Evolutionary conservation across 106 monocot species (phyloP), one percentile per base, ranked within the genome.

Genomic region (Alisma plantagoaquatica): DNA sequence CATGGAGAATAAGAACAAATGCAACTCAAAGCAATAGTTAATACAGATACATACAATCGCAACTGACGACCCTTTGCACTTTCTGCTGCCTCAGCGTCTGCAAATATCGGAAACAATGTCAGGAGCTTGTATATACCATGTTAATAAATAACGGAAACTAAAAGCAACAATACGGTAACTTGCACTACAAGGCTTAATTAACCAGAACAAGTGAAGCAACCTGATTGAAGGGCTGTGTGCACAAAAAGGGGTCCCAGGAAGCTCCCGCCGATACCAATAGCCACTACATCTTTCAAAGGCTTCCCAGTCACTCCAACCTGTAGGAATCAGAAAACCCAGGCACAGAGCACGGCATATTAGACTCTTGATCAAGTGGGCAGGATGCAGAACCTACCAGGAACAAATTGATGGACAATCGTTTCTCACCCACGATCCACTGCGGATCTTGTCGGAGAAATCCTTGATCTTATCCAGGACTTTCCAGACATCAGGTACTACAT

Each of bases 261-360:
- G 57, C 93, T 93, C 17, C 93, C 93, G 47, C 93, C 93, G 64
- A 93, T 93, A 60, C 87, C 93, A 67, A 93, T 62, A 33, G 93
- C 64, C 38, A 93, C 83, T 49, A 83, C 87, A 87, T 93, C 80
- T 64, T 68, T 77, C 53, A 93, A 64, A 51, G 79, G 60, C 63
- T 87, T 93, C 45, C 93, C 93, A 21, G 93, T 93, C 61, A 76
- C 80, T 43, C 93, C 93, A 77, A 93, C 80, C 93, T 93, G 64
- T 53, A 45, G 47, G 15, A 47, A n/a, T 48, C 31, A 33, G 45
- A 21, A 44, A 2, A 28, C 12, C 12, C 29, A 24, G n/a, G n/a
- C n/a, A n/a, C n/a, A n/a, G n/a, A n/a, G n/a, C n/a, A n/a, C n/a
- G n/a, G n/a, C n/a, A n/a, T n/a, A n/a, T n/a, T n/a, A n/a, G n/a